Evolutionary conservation across 768 basidiomycete species (phyloP).

Genomic region (Russula lepida): DNA sequence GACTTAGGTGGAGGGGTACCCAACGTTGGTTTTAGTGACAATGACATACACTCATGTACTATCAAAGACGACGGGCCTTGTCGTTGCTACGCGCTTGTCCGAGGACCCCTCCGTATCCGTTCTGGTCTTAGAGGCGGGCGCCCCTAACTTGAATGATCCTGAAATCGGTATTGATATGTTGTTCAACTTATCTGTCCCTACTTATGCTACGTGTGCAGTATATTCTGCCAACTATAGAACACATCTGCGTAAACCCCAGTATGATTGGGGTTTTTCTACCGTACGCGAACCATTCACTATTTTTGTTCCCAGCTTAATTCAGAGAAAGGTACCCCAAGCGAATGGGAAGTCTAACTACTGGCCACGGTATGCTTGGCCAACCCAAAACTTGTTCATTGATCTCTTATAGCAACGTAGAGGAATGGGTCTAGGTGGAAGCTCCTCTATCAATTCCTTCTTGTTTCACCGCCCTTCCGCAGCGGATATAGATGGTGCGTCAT

Average conservation of each 20-base stretch:
- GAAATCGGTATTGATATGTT: not conserved
- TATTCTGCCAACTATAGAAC: not conserved
- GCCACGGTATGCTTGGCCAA: not conserved
- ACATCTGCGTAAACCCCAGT: not conserved
- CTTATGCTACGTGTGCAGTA: not conserved
- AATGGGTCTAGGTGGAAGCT: slow-evolving; percentile 25
- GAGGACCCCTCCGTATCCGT: slow-evolving; percentile 18
- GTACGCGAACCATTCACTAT: not conserved
- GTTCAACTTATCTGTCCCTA: too few species aligned
- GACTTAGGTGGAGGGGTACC: slow-evolving; percentile 13
- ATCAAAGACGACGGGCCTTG: slow-evolving; percentile 16
- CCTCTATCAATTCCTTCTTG: slow-evolving; percentile 19
- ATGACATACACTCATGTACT: not conserved
- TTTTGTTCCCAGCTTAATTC: not conserved
- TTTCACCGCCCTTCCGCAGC: slow-evolving; percentile 10
- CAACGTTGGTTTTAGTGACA: not conserved
- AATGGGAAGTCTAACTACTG: not conserved
- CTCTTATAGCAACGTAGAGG: slow-evolving; percentile 14
- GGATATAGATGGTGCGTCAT: slow-evolving; percentile 19
- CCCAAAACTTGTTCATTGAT: not conserved
- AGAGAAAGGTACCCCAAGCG: slow-evolving; percentile 8
- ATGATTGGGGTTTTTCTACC: slow-evolving; percentile 14
- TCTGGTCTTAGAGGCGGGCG: slow-evolving; percentile 17
- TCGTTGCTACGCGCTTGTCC: slow-evolving; percentile 18
- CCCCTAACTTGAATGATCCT: slow-evolving; percentile 13